phyloP scores from a whole-genome alignment of 345 rosid species.

The Lenwebbia sp. region DNA sequence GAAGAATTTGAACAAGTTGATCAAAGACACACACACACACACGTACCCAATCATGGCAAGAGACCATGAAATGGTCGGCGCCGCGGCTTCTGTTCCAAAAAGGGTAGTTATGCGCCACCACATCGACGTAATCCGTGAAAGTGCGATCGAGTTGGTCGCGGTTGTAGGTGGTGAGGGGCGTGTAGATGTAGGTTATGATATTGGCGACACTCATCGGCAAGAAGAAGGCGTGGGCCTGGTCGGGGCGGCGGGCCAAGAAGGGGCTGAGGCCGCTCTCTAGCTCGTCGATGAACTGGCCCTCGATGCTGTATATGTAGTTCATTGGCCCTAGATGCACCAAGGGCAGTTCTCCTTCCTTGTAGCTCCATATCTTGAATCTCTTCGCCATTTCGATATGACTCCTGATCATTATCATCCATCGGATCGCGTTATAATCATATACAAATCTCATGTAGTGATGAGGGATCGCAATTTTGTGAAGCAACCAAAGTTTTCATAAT shows the following conservation, averaged over 20 bases:
- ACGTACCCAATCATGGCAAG: conserved; percentile 12
- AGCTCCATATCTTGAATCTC: conserved; percentile 13
- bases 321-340: conserved; percentile 1
- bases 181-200: conserved; percentile 3
- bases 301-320: conserved; percentile 6
- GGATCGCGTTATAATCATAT: background rate
- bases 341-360: conserved; percentile 12
- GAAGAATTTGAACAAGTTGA: background rate
- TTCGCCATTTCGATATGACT: conserved; percentile 15
- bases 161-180: conserved; percentile 2
- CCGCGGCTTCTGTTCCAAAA: conserved; percentile 12
- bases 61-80: conserved; percentile 13
- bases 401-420: background rate
- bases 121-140: conserved; percentile 1
- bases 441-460: background rate
- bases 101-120: conserved; percentile 4
- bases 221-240: conserved; percentile 11
- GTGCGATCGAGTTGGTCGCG: background rate
- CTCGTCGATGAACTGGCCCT: conserved; percentile 17
- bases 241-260: conserved; percentile 3
- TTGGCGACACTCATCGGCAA: conserved; percentile 2
- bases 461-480: background rate
- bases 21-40: background rate
- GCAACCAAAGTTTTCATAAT: background rate
- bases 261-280: conserved; percentile 6